These are phyloP conservation scores for Spergularia bocconei DNA, from an alignment of 148 eudicot species.

Conservation along the genomic window DNA sequence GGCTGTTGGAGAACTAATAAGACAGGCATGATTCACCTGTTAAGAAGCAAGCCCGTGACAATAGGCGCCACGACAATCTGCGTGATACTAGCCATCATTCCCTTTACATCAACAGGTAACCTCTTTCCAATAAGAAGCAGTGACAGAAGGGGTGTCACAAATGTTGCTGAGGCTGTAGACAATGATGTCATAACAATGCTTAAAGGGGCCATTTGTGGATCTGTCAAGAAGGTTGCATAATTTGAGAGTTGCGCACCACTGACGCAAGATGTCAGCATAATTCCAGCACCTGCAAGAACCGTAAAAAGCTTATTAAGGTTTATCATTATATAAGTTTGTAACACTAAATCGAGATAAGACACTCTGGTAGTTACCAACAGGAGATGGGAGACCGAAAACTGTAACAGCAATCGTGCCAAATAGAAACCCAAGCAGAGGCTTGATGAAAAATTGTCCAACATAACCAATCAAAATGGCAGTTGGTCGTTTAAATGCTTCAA, in stretches of 20 bases:
- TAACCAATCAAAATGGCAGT: conserved; percentile 76
- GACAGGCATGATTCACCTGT: conserved; percentile 49
- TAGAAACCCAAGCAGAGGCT: conserved; percentile 82
- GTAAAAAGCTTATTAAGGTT: conserved; percentile 18
- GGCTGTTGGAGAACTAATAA: background rate
- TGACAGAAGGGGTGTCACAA: conserved; percentile 81
- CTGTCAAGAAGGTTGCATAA: conserved; percentile 89
- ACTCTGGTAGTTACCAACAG: conserved; percentile 49
- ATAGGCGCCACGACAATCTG: conserved; percentile 89
- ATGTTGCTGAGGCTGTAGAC: conserved; percentile 87
- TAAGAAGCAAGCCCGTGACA: conserved; percentile 77
- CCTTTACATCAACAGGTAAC: conserved; percentile 90
- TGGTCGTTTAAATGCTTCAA: conserved; percentile 88
- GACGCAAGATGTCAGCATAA: conserved; percentile 91
- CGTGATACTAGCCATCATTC: conserved; percentile 84
- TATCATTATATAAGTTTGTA: background rate
- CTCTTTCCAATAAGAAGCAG: conserved; percentile 85
- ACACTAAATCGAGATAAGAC: conserved; percentile 7
- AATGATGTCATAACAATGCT: conserved; percentile 93
- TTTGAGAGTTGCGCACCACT: conserved; percentile 99
- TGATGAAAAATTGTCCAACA: conserved; percentile 76
- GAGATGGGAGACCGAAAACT: conserved; percentile 66
- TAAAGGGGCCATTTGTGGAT: conserved; percentile 89
- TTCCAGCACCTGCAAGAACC: conserved; percentile 76
- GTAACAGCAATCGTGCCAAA: conserved; percentile 76